phyloP scores from a whole-genome alignment of 495 filamentous ascomycete species.

The Aspergillus bertholletiae region DNA sequence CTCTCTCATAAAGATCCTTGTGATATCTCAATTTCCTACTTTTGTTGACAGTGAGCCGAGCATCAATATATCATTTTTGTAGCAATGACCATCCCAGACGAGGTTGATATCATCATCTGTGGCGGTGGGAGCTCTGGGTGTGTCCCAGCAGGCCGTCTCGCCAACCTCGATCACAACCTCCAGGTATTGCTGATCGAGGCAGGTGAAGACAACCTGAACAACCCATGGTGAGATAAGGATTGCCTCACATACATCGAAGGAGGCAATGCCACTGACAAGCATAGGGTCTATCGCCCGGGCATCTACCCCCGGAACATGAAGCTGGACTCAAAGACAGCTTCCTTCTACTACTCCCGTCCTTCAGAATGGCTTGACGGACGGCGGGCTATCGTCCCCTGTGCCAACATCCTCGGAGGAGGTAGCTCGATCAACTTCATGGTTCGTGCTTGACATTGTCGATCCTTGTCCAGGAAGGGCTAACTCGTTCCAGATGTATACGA shows the following conservation, averaged over 20 bases:
- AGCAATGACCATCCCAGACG: constrained; percentile 48
- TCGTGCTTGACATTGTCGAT: constrained; percentile 5
- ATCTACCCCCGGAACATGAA: constrained; percentile 82
- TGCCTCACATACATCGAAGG: not conserved
- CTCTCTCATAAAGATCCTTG: not conserved
- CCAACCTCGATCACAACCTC: constrained; percentile 77
- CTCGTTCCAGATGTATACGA: constrained; percentile 68
- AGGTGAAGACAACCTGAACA: constrained; percentile 77
- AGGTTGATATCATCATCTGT: constrained; percentile 82
- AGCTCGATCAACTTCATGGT: constrained; percentile 83
- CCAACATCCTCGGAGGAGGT: constrained; percentile 73
- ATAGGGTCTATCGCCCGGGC: constrained; percentile 65
- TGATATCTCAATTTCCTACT: not conserved
- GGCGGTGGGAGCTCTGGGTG: constrained; percentile 71
- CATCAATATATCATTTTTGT: not conserved
- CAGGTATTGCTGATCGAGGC: constrained; percentile 76
- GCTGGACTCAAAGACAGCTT: constrained; percentile 80
- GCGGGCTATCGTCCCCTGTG: constrained; percentile 73
- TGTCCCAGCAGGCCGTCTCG: constrained; percentile 74
- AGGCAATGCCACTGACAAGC: not conserved
- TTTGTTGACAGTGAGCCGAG: not conserved
- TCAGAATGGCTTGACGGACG: constrained; percentile 70
- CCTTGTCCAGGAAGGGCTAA: not conserved
- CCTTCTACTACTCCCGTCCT: constrained; percentile 75
- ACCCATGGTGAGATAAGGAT: constrained; percentile 54